Evolutionary conservation across 495 filamentous ascomycete genomes (phyloP), one percentile per base, ranked within the genome.

Genomic region (Parachaetomium inaequale): DNA sequence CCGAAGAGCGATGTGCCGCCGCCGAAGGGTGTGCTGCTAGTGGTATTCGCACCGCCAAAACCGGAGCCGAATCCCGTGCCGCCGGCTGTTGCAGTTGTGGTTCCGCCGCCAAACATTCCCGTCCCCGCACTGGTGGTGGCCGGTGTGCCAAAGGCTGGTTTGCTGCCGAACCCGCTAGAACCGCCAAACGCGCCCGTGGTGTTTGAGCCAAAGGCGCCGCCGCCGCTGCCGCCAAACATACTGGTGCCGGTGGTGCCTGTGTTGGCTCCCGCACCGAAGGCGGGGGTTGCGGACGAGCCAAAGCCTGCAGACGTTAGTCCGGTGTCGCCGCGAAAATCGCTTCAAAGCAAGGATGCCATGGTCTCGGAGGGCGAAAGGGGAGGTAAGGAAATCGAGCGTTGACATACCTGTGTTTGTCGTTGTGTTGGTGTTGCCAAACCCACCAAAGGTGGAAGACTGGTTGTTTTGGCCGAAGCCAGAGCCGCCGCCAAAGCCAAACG

Each of bases 391-490:
- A 62, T 26, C 4, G 32, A 1, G 62, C 36, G 36, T 42, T 17
- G 52, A 80, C 75, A 57, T 75, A 80, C 78, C 78, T 72, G 74
- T 68, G 55, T 54, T 75, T 40, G 74, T 71, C 61, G 68, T 82
- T 66, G 77, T 82, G 70, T 77, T 85, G 70, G 76, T 85, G 19
- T 79, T 63, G 58, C 84, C 84, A 70, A 88, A 80, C 23, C 78
- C 78, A 47, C 79, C 74, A 66, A 81, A 88, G 59, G 78, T 78
- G 57, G 78, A 80, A 63, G 81, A 76, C 68, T 84, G 84, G 63
- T 79, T 84, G 50, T 67, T 66, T 66, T 82, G 78, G 69, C 86
- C 85, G 72, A 88, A 88, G 68, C 82, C 83, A 72, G 77, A 78
- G 62, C 78, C 79, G 62, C 78, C 74, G 63, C 74, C 74, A 68